phyloP scores from a whole-genome alignment of 2,329 filamentous ascomycete species.

The Drechslerella coelobrocha region DNA sequence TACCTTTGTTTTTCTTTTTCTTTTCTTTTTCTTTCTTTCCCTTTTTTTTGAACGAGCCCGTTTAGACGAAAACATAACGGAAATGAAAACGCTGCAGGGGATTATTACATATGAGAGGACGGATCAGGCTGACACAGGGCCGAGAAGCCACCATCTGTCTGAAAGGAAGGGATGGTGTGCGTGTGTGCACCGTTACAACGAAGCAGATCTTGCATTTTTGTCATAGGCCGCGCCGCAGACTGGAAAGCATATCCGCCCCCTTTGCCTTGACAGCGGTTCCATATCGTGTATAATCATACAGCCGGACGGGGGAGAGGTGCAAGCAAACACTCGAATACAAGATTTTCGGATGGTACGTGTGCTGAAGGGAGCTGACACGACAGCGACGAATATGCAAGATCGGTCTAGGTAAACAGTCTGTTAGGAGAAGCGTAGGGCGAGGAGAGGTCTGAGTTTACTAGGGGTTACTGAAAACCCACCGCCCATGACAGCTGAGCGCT shows the following conservation, averaged over 20 bases:
- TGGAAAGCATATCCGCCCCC: neutral
- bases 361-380: conserved; percentile 36
- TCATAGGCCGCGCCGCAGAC: conserved; percentile 3
- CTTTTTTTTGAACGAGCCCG: too few species aligned
- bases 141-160: too few species aligned
- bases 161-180: neutral
- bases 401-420: conserved; percentile 11
- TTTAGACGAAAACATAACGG: neutral
- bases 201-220: conserved; percentile 40
- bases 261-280: conserved; percentile 16
- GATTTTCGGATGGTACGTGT: conserved; percentile 51
- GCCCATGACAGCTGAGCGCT: conserved; percentile 37
- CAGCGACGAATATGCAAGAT: conserved; percentile 50
- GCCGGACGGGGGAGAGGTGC: neutral
- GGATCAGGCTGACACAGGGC: neutral
- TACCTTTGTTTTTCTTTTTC: too few species aligned
- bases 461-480: conserved; percentile 2
- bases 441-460: conserved; percentile 1
- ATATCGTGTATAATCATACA: conserved; percentile 11
- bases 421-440: conserved; percentile 4
- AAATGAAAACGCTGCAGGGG: neutral
- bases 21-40: too few species aligned
- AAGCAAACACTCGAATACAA: conserved; percentile 50
- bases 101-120: neutral
- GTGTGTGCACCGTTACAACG: conserved; percentile 29